Conservation (phyloP, 2,329 filamentous ascomycete genomes). For the Pyricularia pennisetigena region DNA sequence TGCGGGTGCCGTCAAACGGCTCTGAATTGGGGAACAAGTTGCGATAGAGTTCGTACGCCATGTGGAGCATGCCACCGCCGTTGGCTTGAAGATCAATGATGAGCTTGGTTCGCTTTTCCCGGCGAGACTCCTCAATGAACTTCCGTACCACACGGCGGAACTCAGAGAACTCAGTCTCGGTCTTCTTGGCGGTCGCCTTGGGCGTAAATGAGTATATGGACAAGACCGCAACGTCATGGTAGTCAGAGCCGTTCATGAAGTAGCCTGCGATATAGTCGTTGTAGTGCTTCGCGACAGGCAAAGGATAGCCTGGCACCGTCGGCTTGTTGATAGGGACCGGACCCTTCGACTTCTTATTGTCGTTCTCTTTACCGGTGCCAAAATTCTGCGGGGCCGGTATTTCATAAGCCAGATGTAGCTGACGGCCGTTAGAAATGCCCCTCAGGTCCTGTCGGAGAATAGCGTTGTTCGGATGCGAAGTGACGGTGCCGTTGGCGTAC, state of each 20-base stretch:
- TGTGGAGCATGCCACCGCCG: conserved; percentile 46
- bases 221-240: conserved; percentile 21
- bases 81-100: conserved; percentile 50
- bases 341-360: neutral
- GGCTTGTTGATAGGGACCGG: neutral
- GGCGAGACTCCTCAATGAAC: conserved; percentile 24
- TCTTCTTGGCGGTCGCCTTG: conserved; percentile 10
- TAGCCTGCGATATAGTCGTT: conserved; percentile 18
- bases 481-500: conserved; percentile 5
- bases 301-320: conserved; percentile 17
- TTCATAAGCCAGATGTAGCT: conserved; percentile 5
- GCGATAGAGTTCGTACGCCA: conserved; percentile 54
- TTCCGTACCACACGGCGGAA: conserved; percentile 24
- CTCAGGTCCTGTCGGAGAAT: conserved; percentile 3
- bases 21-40: conserved; percentile 36
- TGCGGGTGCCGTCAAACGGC: conserved; percentile 4
- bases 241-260: conserved; percentile 15
- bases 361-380: neutral
- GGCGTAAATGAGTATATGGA: conserved; percentile 13
- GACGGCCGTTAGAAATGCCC: conserved; percentile 1
- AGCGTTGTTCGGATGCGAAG: conserved; percentile 1
- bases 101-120: conserved; percentile 46
- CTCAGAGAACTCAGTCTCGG: conserved; percentile 22
- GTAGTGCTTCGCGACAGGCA: conserved; percentile 17
- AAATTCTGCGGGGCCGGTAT: neutral